Evolutionary conservation across 2,329 filamentous ascomycete genomes (phyloP), one percentile per base, ranked within the genome.

Genomic region (Eutypa lata): DNA sequence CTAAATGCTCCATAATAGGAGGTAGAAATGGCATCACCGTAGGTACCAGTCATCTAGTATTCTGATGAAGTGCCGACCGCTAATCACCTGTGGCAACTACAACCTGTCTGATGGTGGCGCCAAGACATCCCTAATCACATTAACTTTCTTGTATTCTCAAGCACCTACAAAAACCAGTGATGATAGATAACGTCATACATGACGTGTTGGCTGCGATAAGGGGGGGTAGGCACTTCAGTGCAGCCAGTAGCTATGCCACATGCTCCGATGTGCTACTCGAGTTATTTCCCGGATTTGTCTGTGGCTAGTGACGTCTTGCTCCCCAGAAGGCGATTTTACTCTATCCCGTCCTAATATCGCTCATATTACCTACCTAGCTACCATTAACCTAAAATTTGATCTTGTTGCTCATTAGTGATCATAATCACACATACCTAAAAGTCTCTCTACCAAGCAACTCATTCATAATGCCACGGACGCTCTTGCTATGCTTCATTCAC

Each of bases 401-500:
- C 22, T 6, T 21, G 16, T 19, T 19, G 13, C 19, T 42, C 18
- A 42, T 42, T 42, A n/a, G n/a, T n/a, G n/a, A n/a, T 21, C 38
- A 10, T 31, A 31, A 31, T 31, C 26, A 10, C 10, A 31, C 10
- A 31, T 31, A 7, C 6, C 4, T 38, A 6, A 38, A 14, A 16
- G 35, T 7, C 7, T 16, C 13, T 7, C 6, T 38, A 38, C 6
- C 13, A 38, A 38, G 5, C 35, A 43, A 10, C 33, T 14, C 26
- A 43, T 13, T 37, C 19, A 54, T 35, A 38, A 77, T 78, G 76
- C 58, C 73, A 48, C 74, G 76, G 49, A 88, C 86, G 21, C 68
- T 91, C 4, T 71, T 91, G 2, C 76, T 91, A 7, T 88, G 86
- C 65, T 90, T 90, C 65, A 83, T 91, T 48, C 88, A 91, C 68